Base-by-base conservation (phyloP, 805 yeast species). In the Pichia manshurica region DNA sequence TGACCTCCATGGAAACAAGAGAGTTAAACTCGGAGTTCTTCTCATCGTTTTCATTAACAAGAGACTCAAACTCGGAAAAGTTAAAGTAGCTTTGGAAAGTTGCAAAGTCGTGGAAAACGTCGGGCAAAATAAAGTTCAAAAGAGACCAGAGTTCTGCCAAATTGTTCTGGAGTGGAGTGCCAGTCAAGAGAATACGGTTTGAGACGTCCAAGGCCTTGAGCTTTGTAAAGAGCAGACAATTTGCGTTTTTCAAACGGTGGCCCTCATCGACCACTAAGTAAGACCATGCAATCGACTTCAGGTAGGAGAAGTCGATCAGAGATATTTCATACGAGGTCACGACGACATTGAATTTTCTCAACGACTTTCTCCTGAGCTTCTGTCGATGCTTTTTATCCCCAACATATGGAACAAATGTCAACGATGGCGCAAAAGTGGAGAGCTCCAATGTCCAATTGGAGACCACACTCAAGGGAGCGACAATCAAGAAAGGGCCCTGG, bases 161-260 rank as follows among this genome's bases (percentile, higher is more conserved):
- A 59, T 90, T 91, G 62, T 91, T 91, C 63, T 91, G 99, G 45
- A 91, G 70, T 0, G 99, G 98, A 0, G 99, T 91, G n/a, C 99
- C 99, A 0, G 99, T 91, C 13, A 91, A 68, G 23, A 91, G 68
- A 41, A 91, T 69, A 52, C 96, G 70, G 60, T 91, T 91, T 1
- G 79, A 71, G 0, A 84, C 81, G 15, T 75, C 69, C 34, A 87
- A 72, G 53, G 73, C 74, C 58, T 87, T 90, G 55, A 91, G 72
- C 51, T 81, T 81, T 46, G 74, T 74, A 44, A 91, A 82, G 51
- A 91, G 70, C 54, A 80, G 70, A 64, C 96, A 87, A 56, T 90
- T 80, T 53, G 82, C 75, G 62, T 91, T 91, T 60, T 91, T 93
- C 55, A 91, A 70, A 35, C 99, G 71, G 64, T 91, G 99, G 6